Evolutionary conservation across 768 basidiomycete species (phyloP).

Genomic region (Naganishia kalamii): DNA sequence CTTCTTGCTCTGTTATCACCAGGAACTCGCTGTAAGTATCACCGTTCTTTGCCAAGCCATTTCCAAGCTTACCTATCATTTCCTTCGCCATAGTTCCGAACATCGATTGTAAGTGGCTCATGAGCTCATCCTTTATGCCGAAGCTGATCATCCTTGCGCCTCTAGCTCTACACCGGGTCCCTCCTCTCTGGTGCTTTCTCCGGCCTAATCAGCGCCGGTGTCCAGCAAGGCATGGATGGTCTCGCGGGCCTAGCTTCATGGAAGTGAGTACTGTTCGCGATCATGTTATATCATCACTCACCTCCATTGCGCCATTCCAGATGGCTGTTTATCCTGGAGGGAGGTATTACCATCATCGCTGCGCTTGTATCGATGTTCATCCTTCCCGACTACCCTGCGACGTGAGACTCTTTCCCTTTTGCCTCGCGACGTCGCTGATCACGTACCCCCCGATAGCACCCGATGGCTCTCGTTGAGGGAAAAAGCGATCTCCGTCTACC

Average conservation of each 20-base stretch:
- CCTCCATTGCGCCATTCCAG: neutral
- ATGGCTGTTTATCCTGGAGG: slow-evolving; percentile 24
- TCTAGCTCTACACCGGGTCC: slow-evolving; percentile 21
- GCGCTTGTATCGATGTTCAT: slow-evolving; percentile 17
- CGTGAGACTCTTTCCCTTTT: neutral
- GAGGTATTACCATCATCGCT: slow-evolving; percentile 23
- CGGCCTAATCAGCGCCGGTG: slow-evolving; percentile 22
- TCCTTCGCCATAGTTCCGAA: neutral
- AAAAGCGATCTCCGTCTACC: slow-evolving; percentile 23
- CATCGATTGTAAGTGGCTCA: slow-evolving; percentile 15
- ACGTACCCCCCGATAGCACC: neutral
- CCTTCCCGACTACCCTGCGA: slow-evolving; percentile 22
- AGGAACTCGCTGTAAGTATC: slow-evolving; percentile 21
- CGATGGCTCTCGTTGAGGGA: slow-evolving; percentile 14
- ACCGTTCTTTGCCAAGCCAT: neutral
- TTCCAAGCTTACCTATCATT: neutral
- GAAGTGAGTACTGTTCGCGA: slow-evolving; percentile 2
- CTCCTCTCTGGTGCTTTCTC: slow-evolving; percentile 35
- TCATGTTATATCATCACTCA: neutral
- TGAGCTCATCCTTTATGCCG: neutral
- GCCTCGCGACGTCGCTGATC: neutral
- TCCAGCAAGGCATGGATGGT: slow-evolving; percentile 20
- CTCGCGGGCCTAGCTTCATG: slow-evolving; percentile 6
- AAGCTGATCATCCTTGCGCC: neutral
- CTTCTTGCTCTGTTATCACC: neutral